Evolutionary conservation across 441 rosid genomes (phyloP), one percentile per base, ranked within the genome.

Genomic region (Rhodomyrtus psidioides): DNA sequence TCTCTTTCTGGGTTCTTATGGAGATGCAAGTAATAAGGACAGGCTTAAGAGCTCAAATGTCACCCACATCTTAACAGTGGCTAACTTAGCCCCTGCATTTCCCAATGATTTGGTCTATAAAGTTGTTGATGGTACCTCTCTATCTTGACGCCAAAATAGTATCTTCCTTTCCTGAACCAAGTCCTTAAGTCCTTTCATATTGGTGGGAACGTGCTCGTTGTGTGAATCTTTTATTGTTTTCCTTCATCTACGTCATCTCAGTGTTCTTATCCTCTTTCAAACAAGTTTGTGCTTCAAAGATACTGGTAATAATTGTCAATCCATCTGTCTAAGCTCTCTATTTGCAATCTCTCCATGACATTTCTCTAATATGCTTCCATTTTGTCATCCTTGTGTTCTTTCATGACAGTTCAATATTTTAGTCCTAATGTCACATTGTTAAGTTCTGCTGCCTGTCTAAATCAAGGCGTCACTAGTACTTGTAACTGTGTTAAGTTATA

Each of bases 1-100:
- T 85, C 94, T 94, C 57, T 94, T 90, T 88, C 88, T 94, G 90
- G 97, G 97, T 85, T 94, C 97, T 39, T 49, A 93, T 12, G 94
- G 92, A 87, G 94, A 70, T 53, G 82, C 86, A 53, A 28, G 53
- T 26, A 17, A 84, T 70, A 23, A 53, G 70, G 86, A 84, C 30
- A 75, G 19, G 21, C 56, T 84, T 8, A 55, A 84, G 86, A 7
- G 83, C 58, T 84, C 49, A 55, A 84, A 84, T 39, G 81, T 84
- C 83, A 53, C 82, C 30, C 86, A 53, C 44, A 46, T 84, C 28
- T 84, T 84, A 62, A 51, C 60, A 4, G 86, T 70, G 83, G 86
- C 86, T 39, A 84, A 74, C 58, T 76, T 84, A 27, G 39, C 60
- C 60, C 83, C 86, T 1, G 30, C 86, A 54, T 70, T 62, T 84